A percentile compares a stretch with the other conserved stretches of the same genome.
Evolutionary conservation across 2,329 filamentous ascomycete genomes (phyloP).

Genomic region (Arthrobotrys entomopaga): DNA sequence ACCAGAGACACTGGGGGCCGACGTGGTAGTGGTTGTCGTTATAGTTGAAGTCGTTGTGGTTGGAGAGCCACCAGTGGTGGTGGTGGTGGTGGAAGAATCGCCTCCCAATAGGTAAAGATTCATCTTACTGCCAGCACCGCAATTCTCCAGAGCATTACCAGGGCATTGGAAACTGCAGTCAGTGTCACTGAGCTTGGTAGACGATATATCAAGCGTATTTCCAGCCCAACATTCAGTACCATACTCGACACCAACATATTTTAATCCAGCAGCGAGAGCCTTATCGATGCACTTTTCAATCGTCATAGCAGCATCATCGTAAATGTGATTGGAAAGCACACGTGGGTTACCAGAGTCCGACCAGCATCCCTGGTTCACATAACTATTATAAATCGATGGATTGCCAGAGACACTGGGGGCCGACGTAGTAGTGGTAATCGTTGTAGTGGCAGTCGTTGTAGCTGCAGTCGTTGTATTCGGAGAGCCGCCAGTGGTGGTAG

Average conservation of each 20-base stretch:
- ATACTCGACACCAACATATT: slow-evolving; percentile 60
- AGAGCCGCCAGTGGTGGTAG: slow-evolving; percentile 27
- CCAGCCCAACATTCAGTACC: slow-evolving; percentile 54
- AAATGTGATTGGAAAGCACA: slow-evolving; percentile 8
- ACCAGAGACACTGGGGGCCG: not conserved
- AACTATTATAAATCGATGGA: slow-evolving; percentile 31
- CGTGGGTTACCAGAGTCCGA: slow-evolving; percentile 11
- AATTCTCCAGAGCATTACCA: slow-evolving; percentile 62
- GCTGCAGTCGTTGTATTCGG: slow-evolving; percentile 28
- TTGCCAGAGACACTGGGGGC: slow-evolving; percentile 3
- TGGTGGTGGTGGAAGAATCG: slow-evolving; percentile 53
- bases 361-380: slow-evolving; percentile 41
- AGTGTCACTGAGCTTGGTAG: slow-evolving; percentile 14
- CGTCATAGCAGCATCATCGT: slow-evolving; percentile 27
- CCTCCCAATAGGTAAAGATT: slow-evolving; percentile 58
- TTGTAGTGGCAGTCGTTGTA: no score
- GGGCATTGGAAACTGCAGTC: slow-evolving; percentile 59
- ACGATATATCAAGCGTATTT: slow-evolving; percentile 47
- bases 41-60: slow-evolving; percentile 31
- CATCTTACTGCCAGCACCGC: slow-evolving; percentile 63
- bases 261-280: slow-evolving; percentile 56
- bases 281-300: slow-evolving; percentile 50
- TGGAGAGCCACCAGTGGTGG: slow-evolving; percentile 40
- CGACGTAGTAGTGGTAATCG: slow-evolving; percentile 18
- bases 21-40: slow-evolving; percentile 13